Base-by-base conservation (phyloP, 2,329 filamentous ascomycete species). In the Cadophora gregata region DNA sequence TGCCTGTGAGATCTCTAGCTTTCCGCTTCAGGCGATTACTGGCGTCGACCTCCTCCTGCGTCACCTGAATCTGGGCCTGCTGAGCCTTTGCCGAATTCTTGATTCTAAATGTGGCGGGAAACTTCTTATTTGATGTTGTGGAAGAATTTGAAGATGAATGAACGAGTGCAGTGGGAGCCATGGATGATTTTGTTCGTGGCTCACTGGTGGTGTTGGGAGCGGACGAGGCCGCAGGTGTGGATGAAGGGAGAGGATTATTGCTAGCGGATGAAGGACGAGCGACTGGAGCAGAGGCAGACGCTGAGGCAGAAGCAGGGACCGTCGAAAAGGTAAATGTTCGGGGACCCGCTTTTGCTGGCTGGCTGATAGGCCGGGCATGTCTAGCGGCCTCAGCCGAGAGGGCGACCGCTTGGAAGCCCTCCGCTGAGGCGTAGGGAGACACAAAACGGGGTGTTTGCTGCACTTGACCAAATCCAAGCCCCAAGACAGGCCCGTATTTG, bases 251-350 rank as follows among this genome's bases (percentile, higher is more conserved):
- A 21, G 45, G 42, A 51, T 56, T 55, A 51, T 56, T 55, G 42
- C 25, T 50, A 55, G 31, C 45, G 56, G 36, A 60, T 16, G 48
- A 55, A 58, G 38, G 58, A 56, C 45, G 48, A 50, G 59, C 50
- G 51, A 59, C 25, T 9, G 64, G 31, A 16, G 55, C 33, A 31
- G 47, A 42, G 2, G 70, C 55, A 60, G 69, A 66, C 19, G 68
- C 62, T 55, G 66, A 60, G 45, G 56, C 62, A 16, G 38, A 42
- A 12, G 64, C 61, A 25, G 65, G 65, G 58, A 66, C 70, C 29
- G 72, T 72, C 48, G 70, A 72, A 67, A 75, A 74, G 64, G 60
- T 63, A 55, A 69, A 72, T 62, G 70, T 70, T 70, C 72, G 75
- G 64, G 74, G 71, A n/a, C 70, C 69, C 31, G 66, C 63, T 62